Conservation (phyloP, 75 land plant genomes). For the Ceratopteris richardii region DNA sequence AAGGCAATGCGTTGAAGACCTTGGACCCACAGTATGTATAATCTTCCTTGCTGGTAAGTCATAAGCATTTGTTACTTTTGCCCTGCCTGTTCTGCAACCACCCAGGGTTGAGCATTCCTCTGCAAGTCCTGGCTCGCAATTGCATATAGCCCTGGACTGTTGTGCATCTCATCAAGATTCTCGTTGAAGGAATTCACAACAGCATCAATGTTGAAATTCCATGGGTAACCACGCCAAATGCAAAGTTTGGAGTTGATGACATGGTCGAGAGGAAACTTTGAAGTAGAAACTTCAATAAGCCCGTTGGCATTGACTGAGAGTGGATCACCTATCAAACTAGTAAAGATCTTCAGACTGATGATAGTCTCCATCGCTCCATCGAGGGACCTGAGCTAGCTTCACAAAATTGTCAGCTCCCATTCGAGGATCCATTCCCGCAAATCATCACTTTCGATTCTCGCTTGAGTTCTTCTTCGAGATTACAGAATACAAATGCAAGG, state of each 20-base stretch:
- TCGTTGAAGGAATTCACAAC: slow-evolving; percentile 54
- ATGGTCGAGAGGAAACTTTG: slow-evolving; percentile 82
- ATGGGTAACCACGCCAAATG: slow-evolving; percentile 87
- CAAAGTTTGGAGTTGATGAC: slow-evolving; percentile 83
- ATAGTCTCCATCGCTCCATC: slow-evolving; percentile 78
- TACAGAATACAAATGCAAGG: too few relatives aligned
- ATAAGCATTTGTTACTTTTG: slow-evolving; percentile 91
- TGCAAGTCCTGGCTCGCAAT: slow-evolving; percentile 96
- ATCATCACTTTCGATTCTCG: too few relatives aligned
- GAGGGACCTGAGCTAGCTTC: slow-evolving; percentile 77
- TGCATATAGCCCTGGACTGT: slow-evolving; percentile 93
- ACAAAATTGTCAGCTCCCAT: slow-evolving; percentile 24
- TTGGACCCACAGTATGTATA: slow-evolving; percentile 97
- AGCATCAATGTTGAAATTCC: slow-evolving; percentile 94
- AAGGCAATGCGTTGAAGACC: slow-evolving; percentile 96
- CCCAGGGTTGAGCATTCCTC: slow-evolving; percentile 95
- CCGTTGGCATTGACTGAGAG: slow-evolving; percentile 24
- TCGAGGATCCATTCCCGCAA: too few relatives aligned
- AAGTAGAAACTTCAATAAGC: slow-evolving; percentile 29
- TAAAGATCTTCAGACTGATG: slow-evolving; percentile 28
- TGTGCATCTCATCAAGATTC: slow-evolving; percentile 96
- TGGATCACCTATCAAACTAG: slow-evolving; percentile 43
- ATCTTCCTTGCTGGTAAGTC: slow-evolving; percentile 98
- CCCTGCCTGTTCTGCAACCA: slow-evolving; percentile 95
- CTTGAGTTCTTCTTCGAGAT: too few relatives aligned